A percentile compares a stretch with the other conserved stretches of the same genome.
phyloP scores from a whole-genome alignment of 148 eudicot species.

The Salicornia ramosissima region DNA sequence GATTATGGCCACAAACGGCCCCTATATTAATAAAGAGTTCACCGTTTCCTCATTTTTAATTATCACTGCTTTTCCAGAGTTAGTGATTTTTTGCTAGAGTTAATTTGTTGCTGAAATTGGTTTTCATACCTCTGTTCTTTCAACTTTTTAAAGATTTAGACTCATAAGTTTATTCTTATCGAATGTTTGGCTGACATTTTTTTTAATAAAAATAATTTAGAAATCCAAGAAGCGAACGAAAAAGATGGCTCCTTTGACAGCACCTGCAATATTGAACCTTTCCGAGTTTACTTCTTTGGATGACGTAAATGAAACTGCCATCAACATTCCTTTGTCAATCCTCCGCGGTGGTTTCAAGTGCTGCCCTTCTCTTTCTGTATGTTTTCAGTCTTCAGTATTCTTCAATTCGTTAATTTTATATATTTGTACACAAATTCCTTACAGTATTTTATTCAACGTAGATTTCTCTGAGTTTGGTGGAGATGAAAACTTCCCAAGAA shows the following conservation, averaged over 20 bases:
- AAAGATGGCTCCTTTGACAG: slow-evolving; percentile 31
- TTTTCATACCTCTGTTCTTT: neutral
- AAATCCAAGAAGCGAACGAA: slow-evolving; percentile 38
- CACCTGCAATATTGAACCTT: slow-evolving; percentile 48
- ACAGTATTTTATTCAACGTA: slow-evolving; percentile 16
- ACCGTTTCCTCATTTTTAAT: too few species aligned
- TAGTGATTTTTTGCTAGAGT: too few species aligned
- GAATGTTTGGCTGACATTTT: slow-evolving; percentile 6
- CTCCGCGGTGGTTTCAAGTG: slow-evolving; percentile 23
- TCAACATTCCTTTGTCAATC: slow-evolving; percentile 43
- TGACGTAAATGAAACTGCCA: slow-evolving; percentile 36
- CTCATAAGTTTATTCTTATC: slow-evolving; percentile 10
- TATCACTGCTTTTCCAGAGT: too few species aligned
- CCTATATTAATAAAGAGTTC: too few species aligned
- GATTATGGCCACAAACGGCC: too few species aligned
- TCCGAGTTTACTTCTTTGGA: slow-evolving; percentile 45
- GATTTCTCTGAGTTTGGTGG: slow-evolving; percentile 46
- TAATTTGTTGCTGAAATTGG: neutral
- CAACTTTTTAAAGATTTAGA: neutral
- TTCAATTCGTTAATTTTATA: slow-evolving; percentile 2
- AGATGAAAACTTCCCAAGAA: slow-evolving; percentile 36
- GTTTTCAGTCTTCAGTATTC: slow-evolving; percentile 13
- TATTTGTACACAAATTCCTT: neutral
- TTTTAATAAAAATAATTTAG: slow-evolving; percentile 26
- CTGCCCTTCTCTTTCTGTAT: slow-evolving; percentile 48